Percentiles rank a stretch among this genome's conserved stretches.
Conservation (phyloP, 2,329 filamentous ascomycete genomes). For the Fusarium palustre region DNA sequence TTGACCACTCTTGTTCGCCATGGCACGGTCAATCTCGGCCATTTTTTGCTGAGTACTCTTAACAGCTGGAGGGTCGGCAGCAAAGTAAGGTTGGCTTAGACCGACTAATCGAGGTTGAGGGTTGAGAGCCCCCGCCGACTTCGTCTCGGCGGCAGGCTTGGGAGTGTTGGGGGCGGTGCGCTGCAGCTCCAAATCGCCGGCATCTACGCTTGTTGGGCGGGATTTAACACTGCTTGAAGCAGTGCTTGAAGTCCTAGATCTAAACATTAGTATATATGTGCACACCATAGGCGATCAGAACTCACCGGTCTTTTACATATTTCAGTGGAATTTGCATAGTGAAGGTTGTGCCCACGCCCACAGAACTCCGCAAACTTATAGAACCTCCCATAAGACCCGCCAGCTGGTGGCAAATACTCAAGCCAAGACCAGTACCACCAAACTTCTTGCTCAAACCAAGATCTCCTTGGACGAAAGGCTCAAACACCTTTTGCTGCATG, state of each 20-base stretch:
- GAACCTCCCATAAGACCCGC: conserved; percentile 84
- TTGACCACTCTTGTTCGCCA: conserved; percentile 68
- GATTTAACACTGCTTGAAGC: conserved; percentile 66
- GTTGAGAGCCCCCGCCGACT: conserved; percentile 62
- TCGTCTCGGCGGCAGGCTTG: conserved; percentile 46
- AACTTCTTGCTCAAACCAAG: conserved; percentile 89
- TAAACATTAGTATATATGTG: conserved; percentile 25
- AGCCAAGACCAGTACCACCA: conserved; percentile 86
- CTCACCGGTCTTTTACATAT: conserved; percentile 73
- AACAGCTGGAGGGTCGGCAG: conserved; percentile 54
- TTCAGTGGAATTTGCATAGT: conserved; percentile 84
- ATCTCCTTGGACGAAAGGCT: conserved; percentile 95
- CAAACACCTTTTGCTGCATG: conserved; percentile 86
- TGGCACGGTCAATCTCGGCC: conserved; percentile 72
- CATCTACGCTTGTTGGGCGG: conserved; percentile 60
- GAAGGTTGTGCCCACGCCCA: conserved; percentile 82
- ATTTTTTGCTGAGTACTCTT: conserved; percentile 68
- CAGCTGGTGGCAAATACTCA: conserved; percentile 91
- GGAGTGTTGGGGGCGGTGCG: conserved; percentile 46
- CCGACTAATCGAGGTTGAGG: conserved; percentile 83
- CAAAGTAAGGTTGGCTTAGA: conserved; percentile 85
- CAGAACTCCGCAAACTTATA: conserved; percentile 76
- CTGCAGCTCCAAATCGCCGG: conserved; percentile 54
- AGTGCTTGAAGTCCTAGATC: conserved; percentile 62
- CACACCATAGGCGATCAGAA: neutral